Evolutionary conservation across 1,139 yeast species (phyloP), one percentile per base, ranked within the genome.

Genomic region (Yamadazyma atmosphaerica): DNA sequence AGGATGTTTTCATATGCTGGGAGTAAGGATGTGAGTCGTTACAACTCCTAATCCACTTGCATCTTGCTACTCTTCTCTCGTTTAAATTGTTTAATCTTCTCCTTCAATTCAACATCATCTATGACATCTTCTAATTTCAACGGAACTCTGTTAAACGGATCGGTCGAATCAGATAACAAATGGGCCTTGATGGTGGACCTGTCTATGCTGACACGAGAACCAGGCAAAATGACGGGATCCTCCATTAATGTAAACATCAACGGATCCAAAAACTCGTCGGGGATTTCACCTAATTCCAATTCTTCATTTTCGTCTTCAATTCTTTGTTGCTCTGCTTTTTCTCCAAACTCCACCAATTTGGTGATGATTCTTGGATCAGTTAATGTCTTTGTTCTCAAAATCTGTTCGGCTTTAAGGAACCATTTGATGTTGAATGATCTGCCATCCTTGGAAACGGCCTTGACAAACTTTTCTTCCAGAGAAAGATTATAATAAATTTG

Each of bases 211-310:
- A 90, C 78, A 51, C 79, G 83, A 1, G 96, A 87, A 5, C 86
- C 72, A 4, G 99, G 99, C 52, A 94, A 73, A 17, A 78, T 83
- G 3, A 94, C 98, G 0, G 99, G 99, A 58, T 94, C 95, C 51
- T 82, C 86, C 98, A 94, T 94, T 33, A 94, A 59, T 0, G 96
- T 86, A 58, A 74, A 90, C 98, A 94, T 90, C 51, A 94, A 76
- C 8, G 99, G 98, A 66, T 94, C 99, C 55, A 94, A 74, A 58
- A 83, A 92, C 60, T 94, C 98, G 57, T 94, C 98, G 1, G 99
- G 99, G 17, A 87, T 76, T 39, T 94, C 98, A 12, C 96, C 98
- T 50, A 88, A 72, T 55, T 88, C 96, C 48, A 81, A 59, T 49
- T 90, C 97, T 53, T 87, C 95, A 46, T 82, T 86, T 47, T 82